Base-by-base conservation (phyloP, 1,284 basidiomycete species). In the Gastroboletus turbinatus region DNA sequence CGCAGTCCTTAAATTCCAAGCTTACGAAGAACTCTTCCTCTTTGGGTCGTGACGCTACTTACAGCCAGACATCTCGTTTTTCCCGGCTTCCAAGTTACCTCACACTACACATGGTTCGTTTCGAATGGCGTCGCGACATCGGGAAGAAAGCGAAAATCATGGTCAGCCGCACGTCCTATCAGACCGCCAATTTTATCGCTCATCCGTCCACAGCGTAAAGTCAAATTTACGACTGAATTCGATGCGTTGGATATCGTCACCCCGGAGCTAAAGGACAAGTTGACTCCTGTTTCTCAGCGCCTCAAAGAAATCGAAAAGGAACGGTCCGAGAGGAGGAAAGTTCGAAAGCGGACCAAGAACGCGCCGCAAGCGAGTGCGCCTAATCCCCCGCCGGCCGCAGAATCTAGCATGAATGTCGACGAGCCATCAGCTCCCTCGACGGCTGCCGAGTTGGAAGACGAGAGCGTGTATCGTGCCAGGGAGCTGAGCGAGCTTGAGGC, bases 51-150 rank as follows among this genome's bases (percentile, higher is more conserved):
- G 82, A 90, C 35, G 96, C 95, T 0, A 73, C 83, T 1, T 99
- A 98, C 76, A 84, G 81, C n/a, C 88, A 93, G 70, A 85, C 83
- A 43, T 90, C 92, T 9, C 86, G 94, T 5, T 74, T 99, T 47
- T 86, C 92, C 6, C 83, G 96, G 16, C 76, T 98, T 27, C 97
- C 96, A 0, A 73, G 83, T 6, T 94, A 96, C 68, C 81, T 97
- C 39, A 88, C 90, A 10, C 84, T 96, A 5, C 94, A 96, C 65
- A 92, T 98, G 87, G 94, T 96, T 8, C 88, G 97, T 46, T 99
- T 99, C 74, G 92, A 90, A 61, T 99, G 96, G 96, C 80, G 94
- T 59, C 80, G 85, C 44, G 96, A 98, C 63, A 96, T 98, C 56
- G 78, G 79, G 62, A 95, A 94, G 77, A 96, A 95, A 67, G 85